A percentile compares a stretch with the other conserved stretches of the same genome.
Evolutionary conservation across 2,329 filamentous ascomycete genomes (phyloP).

Genomic region (Fusarium falciforme): DNA sequence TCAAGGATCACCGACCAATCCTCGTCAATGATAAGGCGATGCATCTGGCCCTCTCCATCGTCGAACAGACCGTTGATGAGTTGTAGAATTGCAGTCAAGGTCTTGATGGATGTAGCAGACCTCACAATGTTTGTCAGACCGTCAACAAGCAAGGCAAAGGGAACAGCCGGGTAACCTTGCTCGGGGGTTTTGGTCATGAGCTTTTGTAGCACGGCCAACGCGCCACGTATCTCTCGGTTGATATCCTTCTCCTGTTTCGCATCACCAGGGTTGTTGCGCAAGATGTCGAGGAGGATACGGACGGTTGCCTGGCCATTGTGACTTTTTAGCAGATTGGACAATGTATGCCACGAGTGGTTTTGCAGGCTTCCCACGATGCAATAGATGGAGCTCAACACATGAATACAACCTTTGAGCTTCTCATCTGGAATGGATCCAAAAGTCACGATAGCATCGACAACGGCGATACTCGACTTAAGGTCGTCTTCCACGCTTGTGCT

Average conservation of each 20-base stretch:
- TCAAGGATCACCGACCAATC: constrained; percentile 73
- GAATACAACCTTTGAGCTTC: constrained; percentile 73
- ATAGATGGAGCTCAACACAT: constrained; percentile 78
- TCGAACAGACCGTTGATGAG: constrained; percentile 68
- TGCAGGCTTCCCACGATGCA: constrained; percentile 70
- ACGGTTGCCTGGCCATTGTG: constrained; percentile 79
- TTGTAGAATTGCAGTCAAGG: constrained; percentile 60
- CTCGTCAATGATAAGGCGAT: constrained; percentile 69
- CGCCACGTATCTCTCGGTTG: constrained; percentile 69
- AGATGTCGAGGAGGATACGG: constrained; percentile 71
- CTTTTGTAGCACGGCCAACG: constrained; percentile 71
- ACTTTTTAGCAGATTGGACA: constrained; percentile 77
- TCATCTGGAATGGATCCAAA: constrained; percentile 75
- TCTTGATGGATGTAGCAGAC: constrained; percentile 57
- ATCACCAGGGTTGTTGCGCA: constrained; percentile 61
- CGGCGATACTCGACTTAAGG: constrained; percentile 72
- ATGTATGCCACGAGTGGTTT: constrained; percentile 75
- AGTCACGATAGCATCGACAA: constrained; percentile 78
- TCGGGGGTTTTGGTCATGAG: constrained; percentile 69
- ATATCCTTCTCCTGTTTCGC: constrained; percentile 62
- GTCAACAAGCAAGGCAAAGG: constrained; percentile 68
- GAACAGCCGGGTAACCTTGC: constrained; percentile 69
- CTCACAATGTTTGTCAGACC: constrained; percentile 65
- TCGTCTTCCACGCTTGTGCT: constrained; percentile 74
- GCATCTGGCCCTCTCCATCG: constrained; percentile 63